A percentile compares a stretch with the other conserved stretches of the same genome.
Conservation (phyloP, 768 basidiomycete species). For the Podaxis mareebaensis region DNA sequence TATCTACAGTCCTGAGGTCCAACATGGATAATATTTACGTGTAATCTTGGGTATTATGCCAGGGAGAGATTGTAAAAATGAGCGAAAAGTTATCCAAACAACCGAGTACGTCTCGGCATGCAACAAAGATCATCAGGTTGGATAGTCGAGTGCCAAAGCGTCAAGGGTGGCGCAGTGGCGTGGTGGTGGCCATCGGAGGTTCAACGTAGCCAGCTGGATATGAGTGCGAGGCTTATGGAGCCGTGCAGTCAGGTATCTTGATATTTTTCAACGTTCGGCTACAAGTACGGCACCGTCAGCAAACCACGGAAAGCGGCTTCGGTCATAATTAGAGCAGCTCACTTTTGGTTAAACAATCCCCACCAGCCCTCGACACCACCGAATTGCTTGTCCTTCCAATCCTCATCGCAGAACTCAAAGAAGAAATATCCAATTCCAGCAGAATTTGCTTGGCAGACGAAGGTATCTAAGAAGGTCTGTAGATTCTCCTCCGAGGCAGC, state of each 20-base stretch:
- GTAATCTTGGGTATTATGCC: not conserved
- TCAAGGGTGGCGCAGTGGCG: not conserved
- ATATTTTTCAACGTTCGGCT: slow-evolving; percentile 75
- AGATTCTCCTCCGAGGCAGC: slow-evolving; percentile 59
- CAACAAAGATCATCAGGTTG: not conserved
- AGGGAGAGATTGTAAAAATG: not conserved
- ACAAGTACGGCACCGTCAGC: not conserved
- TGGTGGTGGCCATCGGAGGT: not conserved
- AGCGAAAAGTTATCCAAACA: not conserved
- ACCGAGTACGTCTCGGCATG: not conserved
- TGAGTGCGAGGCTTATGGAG: slow-evolving; percentile 28
- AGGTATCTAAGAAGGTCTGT: slow-evolving; percentile 84
- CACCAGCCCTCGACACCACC: slow-evolving; percentile 78
- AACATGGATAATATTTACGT: not conserved
- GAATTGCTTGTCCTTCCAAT: slow-evolving; percentile 74
- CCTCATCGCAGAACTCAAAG: slow-evolving; percentile 82
- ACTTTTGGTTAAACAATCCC: slow-evolving; percentile 48
- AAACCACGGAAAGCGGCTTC: not conserved
- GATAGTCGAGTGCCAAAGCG: not conserved
- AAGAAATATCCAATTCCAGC: slow-evolving; percentile 88
- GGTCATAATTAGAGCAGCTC: slow-evolving; percentile 17
- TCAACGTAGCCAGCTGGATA: not conserved
- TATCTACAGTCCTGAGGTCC: not conserved
- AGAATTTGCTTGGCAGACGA: slow-evolving; percentile 82
- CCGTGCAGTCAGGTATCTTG: slow-evolving; percentile 61